phyloP scores from a whole-genome alignment of 148 eudicot genomes.

The Tetragonia tetragonoides region DNA sequence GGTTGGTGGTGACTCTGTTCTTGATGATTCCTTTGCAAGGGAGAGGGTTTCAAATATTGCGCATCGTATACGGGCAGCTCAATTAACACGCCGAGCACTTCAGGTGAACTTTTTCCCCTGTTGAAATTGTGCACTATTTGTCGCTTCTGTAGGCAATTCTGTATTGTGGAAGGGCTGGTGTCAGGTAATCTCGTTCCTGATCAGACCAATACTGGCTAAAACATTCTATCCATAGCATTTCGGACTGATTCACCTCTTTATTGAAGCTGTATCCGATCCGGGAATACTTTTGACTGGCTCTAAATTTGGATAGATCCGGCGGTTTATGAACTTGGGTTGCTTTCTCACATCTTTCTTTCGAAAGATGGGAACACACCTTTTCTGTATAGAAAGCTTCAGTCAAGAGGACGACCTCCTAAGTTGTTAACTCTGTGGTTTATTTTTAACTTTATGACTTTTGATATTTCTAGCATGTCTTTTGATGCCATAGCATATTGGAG shows the following conservation, averaged over 20 bases:
- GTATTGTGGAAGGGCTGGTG: not conserved
- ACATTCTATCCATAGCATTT: no score
- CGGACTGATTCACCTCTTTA: no score
- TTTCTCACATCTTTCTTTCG: no score
- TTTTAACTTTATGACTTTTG: not conserved
- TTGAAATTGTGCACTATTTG: not conserved
- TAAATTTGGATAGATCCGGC: no score
- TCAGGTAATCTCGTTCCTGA: not conserved
- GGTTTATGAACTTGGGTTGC: no score
- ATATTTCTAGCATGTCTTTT: not conserved
- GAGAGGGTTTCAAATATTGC: constrained; percentile 93
- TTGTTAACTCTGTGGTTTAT: not conserved
- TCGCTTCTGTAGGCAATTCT: not conserved
- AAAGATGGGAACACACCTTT: not conserved
- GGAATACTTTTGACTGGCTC: no score
- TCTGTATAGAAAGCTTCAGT: not conserved
- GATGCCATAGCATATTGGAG: not conserved
- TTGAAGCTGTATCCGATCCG: no score
- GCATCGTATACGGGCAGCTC: constrained; percentile 78
- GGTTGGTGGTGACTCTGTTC: constrained; percentile 96
- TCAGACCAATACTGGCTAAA: not conserved
- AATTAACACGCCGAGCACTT: constrained; percentile 82
- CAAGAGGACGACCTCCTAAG: not conserved
- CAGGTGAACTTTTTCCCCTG: constrained; percentile 44
- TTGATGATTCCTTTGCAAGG: constrained; percentile 95